phyloP scores from a whole-genome alignment of 2,329 filamentous ascomycete genomes.

The Biscogniauxia marginata region DNA sequence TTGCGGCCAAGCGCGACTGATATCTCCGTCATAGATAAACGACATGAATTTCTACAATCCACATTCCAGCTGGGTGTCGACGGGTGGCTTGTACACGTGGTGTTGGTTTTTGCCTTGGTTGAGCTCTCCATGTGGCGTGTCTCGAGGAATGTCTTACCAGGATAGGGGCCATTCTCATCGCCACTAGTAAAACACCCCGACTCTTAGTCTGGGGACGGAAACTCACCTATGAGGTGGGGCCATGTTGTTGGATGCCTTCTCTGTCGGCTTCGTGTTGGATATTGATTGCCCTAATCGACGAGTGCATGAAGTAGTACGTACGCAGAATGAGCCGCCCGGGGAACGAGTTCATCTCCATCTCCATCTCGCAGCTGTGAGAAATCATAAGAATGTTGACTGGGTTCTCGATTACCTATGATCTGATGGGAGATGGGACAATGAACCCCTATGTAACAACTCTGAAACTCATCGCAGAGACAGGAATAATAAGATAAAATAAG shows the following conservation, averaged over 20 bases:
- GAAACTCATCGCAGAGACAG: background rate
- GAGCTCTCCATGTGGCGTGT: slow-evolving; percentile 12
- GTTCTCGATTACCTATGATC: background rate
- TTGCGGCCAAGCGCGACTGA: background rate
- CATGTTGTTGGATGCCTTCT: background rate
- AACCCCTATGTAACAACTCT: background rate
- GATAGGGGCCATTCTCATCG: background rate
- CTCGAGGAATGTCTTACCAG: slow-evolving; percentile 10
- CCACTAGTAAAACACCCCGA: background rate
- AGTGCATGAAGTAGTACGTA: background rate
- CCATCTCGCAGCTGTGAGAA: too few relatives aligned
- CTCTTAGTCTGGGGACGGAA: background rate
- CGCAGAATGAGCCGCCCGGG: too few relatives aligned
- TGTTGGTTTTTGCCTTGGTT: background rate
- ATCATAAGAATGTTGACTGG: background rate
- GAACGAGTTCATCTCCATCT: too few relatives aligned
- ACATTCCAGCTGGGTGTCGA: background rate
- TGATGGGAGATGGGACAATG: background rate
- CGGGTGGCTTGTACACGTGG: background rate
- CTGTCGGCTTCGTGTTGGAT: background rate
- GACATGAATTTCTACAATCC: background rate
- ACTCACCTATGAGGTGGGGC: background rate
- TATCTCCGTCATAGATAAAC: background rate
- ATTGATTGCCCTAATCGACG: background rate
- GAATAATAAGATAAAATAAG: background rate